Percentiles rank a stretch among this genome's conserved stretches.
phyloP scores from a whole-genome alignment of 1,284 basidiomycete genomes.

The Fomes fomentarius region DNA sequence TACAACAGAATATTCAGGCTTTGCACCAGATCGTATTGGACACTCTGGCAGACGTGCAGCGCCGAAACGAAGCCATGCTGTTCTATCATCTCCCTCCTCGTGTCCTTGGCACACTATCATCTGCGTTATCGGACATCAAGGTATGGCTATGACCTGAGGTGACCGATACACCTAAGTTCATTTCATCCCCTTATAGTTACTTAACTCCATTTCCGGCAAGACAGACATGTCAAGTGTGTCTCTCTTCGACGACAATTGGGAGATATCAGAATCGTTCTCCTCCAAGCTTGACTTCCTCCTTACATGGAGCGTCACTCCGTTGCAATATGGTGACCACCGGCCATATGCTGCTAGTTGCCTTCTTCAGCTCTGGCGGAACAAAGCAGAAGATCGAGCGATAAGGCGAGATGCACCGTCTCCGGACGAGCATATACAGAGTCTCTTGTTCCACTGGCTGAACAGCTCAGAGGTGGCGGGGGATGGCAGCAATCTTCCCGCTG shows the following conservation, averaged over 20 bases:
- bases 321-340: conserved; percentile 86
- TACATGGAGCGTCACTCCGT: conserved; percentile 85
- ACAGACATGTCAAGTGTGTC: conserved; percentile 66
- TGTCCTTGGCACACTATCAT: conserved; percentile 46
- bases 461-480: conserved; percentile 64
- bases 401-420: conserved; percentile 60
- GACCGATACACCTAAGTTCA: no score
- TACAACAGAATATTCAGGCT: conserved; percentile 43
- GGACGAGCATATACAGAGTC: conserved; percentile 66
- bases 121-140: conserved; percentile 64
- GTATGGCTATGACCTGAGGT: conserved; percentile 14
- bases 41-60: conserved; percentile 59
- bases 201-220: conserved; percentile 78
- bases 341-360: conserved; percentile 82
- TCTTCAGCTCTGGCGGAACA: conserved; percentile 72
- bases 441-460: conserved; percentile 88
- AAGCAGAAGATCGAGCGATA: conserved; percentile 60
- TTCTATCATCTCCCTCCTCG: conserved; percentile 70
- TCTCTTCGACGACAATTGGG: conserved; percentile 60
- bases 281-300: conserved; percentile 81
- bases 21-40: conserved; percentile 50
- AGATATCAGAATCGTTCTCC: conserved; percentile 52
- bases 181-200: conserved; percentile 60
- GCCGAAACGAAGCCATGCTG: conserved; percentile 77
- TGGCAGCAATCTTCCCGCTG: conserved; percentile 56